Evolutionary conservation across 768 basidiomycete species (phyloP), one percentile per base, ranked within the genome.

Genomic region (Mycena sanguinolenta): DNA sequence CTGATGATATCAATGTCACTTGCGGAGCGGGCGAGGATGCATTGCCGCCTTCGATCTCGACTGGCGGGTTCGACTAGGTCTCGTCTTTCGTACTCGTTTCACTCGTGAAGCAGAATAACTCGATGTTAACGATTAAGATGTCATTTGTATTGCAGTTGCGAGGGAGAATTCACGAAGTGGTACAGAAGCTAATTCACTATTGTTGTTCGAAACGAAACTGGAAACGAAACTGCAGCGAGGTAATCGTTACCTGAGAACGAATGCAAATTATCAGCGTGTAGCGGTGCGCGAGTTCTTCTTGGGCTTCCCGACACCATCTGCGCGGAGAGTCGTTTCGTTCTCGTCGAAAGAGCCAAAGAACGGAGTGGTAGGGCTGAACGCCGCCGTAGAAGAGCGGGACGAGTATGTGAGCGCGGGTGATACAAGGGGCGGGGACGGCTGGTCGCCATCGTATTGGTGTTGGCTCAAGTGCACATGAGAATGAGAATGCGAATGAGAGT

Each of bases 321-420:
- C 69, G 21, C 69, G 58, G 63, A 70, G 65, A 23, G 62, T 69
- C 46, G 50, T 49, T 52, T 73, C 53, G 50, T 63, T 49, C 58
- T 63, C 69, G 67, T 77, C 79, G 75, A 92, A 91, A 10, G 88
- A 87, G 30, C 88, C 87, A 79, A 92, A 90, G 81, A 91, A 92
- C 14, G 91, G 91, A 14, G 91, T 92, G 14, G 90, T 87, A 21
- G 91, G 91, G 75, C 91, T 92, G 63, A 92, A 83, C 32, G 89
- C 91, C 44, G 89, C 88, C 19, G 90, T 88, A 30, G 91, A 89
- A 49, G 84, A 74, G 52, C 84, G 82, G 25, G 86, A 89, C n/a
- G 89, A 89, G 74, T 90, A 92, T 19, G 90, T 92, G 67, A 92
- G 83, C 10, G 91, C 87, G 13, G 91, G 91, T 5, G 91, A 92